Conservation (phyloP, 371 early-diverging fungal genomes). For the Rhizopus sp. region DNA sequence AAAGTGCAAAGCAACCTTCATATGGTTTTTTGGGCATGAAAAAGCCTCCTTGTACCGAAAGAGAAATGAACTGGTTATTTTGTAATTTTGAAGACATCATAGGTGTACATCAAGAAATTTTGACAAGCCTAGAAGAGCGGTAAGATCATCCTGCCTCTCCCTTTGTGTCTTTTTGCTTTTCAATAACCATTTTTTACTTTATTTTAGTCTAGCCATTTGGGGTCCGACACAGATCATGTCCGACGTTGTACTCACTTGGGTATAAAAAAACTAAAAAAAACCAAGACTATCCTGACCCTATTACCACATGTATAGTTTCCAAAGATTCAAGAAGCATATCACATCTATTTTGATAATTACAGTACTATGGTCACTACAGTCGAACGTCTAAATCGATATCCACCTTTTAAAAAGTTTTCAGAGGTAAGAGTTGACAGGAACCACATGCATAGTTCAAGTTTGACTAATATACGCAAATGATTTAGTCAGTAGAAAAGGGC, state of each 20-base stretch:
- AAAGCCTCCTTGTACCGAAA: constrained; percentile 47
- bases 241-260: constrained; percentile 46
- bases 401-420: constrained; percentile 47
- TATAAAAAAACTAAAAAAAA: constrained; percentile 16
- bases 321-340: constrained; percentile 24
- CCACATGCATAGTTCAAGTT: neutral
- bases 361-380: constrained; percentile 34
- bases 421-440: constrained; percentile 26
- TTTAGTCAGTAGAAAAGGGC: constrained; percentile 9
- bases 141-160: constrained; percentile 14
- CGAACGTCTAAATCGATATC: constrained; percentile 36
- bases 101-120: constrained; percentile 26
- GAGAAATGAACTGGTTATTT: constrained; percentile 43
- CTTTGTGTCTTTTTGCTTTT: neutral
- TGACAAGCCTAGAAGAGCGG: constrained; percentile 37
- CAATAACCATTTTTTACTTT: constrained; percentile 1
- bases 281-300: neutral
- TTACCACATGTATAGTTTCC: constrained; percentile 22
- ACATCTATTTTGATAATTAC: constrained; percentile 39
- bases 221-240: constrained; percentile 58
- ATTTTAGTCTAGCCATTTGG: constrained; percentile 42
- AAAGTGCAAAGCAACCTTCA: constrained; percentile 32
- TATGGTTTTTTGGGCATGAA: constrained; percentile 41
- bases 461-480: neutral
- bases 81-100: constrained; percentile 39